A percentile compares a stretch with the other conserved stretches of the same genome.
These are phyloP conservation scores for Thuidium tamariscinum DNA, from an alignment of 225 moss, liverwort and hornwort species.

Conservation along the genomic window DNA sequence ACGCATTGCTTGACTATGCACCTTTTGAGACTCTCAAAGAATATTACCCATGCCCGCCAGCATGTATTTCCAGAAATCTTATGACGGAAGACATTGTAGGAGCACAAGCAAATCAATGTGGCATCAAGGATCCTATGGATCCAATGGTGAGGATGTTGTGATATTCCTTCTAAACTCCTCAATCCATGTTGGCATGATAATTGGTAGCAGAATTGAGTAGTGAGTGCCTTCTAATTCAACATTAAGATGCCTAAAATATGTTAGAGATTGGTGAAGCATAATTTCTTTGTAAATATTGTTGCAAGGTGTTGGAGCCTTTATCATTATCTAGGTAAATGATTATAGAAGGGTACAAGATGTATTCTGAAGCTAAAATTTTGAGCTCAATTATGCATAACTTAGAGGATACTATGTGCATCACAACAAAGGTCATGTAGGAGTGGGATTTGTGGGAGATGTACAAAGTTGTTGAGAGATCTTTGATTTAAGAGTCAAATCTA, in stretches of 20 bases:
- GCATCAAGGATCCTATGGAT: constrained; percentile 52
- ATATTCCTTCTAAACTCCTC: not conserved
- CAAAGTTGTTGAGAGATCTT: not conserved
- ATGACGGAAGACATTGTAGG: constrained; percentile 65
- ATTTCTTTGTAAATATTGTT: not conserved
- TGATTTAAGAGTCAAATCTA: not conserved
- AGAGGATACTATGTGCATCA: not conserved
- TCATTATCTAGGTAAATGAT: not conserved
- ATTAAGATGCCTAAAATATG: not conserved
- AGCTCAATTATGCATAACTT: not conserved
- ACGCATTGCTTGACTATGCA: constrained; percentile 34
- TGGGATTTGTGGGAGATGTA: not conserved
- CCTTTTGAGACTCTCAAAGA: constrained; percentile 68
- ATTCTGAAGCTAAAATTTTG: not conserved
- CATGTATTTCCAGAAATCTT: constrained; percentile 46
- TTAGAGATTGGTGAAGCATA: not conserved
- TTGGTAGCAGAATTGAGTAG: not conserved
- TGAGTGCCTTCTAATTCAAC: not conserved
- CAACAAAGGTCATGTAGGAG: not conserved
- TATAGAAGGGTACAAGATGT: not conserved
- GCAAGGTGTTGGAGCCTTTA: not conserved
- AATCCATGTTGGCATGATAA: not conserved
- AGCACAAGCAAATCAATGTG: constrained; percentile 42
- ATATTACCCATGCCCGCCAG: constrained; percentile 33
- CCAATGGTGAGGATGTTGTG: constrained; percentile 33